Evolutionary conservation across 2,329 filamentous ascomycete species (phyloP).

Genomic region (Thielaviopsis musarum): DNA sequence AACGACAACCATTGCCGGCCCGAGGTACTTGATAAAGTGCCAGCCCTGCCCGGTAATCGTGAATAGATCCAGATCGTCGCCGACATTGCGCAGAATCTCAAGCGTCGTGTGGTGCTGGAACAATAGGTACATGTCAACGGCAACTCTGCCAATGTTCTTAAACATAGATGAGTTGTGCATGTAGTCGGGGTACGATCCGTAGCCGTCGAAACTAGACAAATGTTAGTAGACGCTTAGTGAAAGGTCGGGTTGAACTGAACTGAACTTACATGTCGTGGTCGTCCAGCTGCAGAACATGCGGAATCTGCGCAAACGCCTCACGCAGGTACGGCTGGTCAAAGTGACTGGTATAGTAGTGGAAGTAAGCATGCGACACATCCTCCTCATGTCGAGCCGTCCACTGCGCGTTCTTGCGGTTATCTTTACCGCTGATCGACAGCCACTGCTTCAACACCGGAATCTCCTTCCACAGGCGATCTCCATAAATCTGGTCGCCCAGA

Average conservation of each 20-base stretch:
- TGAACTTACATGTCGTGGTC: slow-evolving; percentile 97
- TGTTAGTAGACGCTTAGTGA: slow-evolving; percentile 14
- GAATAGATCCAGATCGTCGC: slow-evolving; percentile 79
- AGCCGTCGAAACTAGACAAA: slow-evolving; percentile 68
- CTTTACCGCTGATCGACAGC: slow-evolving; percentile 82
- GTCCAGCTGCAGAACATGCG: slow-evolving; percentile 80
- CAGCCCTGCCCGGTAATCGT: slow-evolving; percentile 94
- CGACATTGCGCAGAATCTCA: slow-evolving; percentile 80
- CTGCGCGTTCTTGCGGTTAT: slow-evolving; percentile 72
- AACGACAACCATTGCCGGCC: slow-evolving; percentile 76
- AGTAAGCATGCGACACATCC: slow-evolving; percentile 89
- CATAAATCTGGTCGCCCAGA: slow-evolving; percentile 87
- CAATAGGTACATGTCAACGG: slow-evolving; percentile 92
- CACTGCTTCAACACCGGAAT: slow-evolving; percentile 87
- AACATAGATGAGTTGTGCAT: slow-evolving; percentile 98
- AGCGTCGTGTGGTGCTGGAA: slow-evolving; percentile 97
- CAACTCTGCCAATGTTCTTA: slow-evolving; percentile 91
- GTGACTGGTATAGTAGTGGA: slow-evolving; percentile 96
- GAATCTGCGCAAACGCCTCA: slow-evolving; percentile 95
- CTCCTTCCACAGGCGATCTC: slow-evolving; percentile 90
- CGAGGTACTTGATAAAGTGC: slow-evolving; percentile 96
- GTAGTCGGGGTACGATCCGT: slow-evolving; percentile 90
- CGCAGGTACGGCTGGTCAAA: slow-evolving; percentile 92
- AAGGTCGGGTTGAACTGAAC: too few species aligned
- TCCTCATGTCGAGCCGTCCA: slow-evolving; percentile 95